Conservation (phyloP, 768 basidiomycete species). For the Cyclocybe aegerita region DNA sequence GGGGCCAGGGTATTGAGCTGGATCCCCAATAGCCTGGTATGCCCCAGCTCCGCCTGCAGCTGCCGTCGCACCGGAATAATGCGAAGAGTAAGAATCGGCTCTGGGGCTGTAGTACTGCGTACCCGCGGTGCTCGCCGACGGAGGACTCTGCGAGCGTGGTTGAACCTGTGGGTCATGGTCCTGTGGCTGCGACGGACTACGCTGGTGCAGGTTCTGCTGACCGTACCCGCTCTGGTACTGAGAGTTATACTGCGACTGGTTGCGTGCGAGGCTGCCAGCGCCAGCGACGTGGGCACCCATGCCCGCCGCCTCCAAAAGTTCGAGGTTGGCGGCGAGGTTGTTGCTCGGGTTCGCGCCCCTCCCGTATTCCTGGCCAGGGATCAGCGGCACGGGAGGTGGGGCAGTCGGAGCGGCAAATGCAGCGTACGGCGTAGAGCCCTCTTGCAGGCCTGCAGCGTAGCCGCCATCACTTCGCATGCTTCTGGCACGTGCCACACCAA, state of each 20-base stretch:
- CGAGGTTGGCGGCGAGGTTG: slow-evolving; percentile 1
- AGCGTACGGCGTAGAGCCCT: slow-evolving; percentile 37
- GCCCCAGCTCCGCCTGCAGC: too few species aligned
- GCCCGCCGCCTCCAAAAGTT: slow-evolving; percentile 25
- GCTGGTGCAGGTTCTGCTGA: slow-evolving; percentile 3
- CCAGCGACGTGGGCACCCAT: slow-evolving; percentile 23
- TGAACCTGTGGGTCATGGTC: too few species aligned
- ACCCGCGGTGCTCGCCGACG: too few species aligned
- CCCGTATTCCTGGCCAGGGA: not conserved
- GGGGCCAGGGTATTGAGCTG: too few species aligned
- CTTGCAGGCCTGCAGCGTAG: slow-evolving; percentile 33
- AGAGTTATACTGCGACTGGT: slow-evolving; percentile 9
- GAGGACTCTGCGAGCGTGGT: too few species aligned
- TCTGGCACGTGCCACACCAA: slow-evolving; percentile 40
- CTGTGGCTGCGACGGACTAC: not conserved
- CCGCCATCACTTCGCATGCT: slow-evolving; percentile 28
- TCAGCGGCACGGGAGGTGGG: not conserved
- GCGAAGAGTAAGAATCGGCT: too few species aligned
- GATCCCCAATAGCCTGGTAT: too few species aligned
- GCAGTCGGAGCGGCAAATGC: slow-evolving; percentile 32
- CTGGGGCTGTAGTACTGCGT: too few species aligned
- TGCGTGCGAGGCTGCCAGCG: slow-evolving; percentile 16
- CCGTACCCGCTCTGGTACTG: slow-evolving; percentile 8
- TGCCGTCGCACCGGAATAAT: too few species aligned
- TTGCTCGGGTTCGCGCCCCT: not conserved